A percentile compares a stretch with the other conserved stretches of the same genome.
Evolutionary conservation across 2,329 filamentous ascomycete species (phyloP).

Genomic region (Verticillium nubilum): DNA sequence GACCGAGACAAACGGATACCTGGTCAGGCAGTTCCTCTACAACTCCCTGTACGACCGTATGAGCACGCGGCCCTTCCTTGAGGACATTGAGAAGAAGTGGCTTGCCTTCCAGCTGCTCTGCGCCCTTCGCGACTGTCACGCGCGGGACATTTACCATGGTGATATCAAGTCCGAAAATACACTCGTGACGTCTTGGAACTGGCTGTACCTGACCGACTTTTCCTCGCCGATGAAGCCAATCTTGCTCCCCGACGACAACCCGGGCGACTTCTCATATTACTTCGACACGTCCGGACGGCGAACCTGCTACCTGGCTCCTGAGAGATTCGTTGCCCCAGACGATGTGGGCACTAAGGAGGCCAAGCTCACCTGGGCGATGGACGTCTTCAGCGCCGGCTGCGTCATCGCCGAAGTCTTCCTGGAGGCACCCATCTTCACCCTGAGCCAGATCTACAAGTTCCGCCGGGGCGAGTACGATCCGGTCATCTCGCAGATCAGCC

Average conservation of each 20-base stretch:
- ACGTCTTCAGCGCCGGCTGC: constrained; percentile 94
- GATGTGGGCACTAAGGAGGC: constrained; percentile 56
- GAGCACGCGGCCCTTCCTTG: constrained; percentile 91
- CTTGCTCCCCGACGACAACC: constrained; percentile 91
- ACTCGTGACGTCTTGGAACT: constrained; percentile 97
- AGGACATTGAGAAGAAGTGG: constrained; percentile 99
- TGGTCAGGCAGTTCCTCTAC: constrained; percentile 92
- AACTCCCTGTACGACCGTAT: constrained; percentile 96
- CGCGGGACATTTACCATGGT: constrained; percentile 84
- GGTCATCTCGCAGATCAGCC: constrained; percentile 69
- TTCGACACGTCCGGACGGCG: constrained; percentile 89
- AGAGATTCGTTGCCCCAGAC: constrained; percentile 74
- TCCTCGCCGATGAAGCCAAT: constrained; percentile 93
- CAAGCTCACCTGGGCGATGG: constrained; percentile 86
- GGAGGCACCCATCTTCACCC: constrained; percentile 93
- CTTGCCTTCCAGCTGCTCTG: constrained; percentile 92
- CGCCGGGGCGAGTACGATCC: constrained; percentile 90
- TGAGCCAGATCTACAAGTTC: constrained; percentile 94
- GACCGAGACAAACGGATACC: constrained; percentile 84
- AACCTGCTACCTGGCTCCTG: constrained; percentile 92
- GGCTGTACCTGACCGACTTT: constrained; percentile 97
- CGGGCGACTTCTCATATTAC: constrained; percentile 95
- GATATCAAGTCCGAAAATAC: constrained; percentile 99
- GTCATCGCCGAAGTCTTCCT: constrained; percentile 96
- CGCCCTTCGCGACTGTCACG: constrained; percentile 85